phyloP scores from a whole-genome alignment of 2,329 filamentous ascomycete species.

The Monosporascus sp. region DNA sequence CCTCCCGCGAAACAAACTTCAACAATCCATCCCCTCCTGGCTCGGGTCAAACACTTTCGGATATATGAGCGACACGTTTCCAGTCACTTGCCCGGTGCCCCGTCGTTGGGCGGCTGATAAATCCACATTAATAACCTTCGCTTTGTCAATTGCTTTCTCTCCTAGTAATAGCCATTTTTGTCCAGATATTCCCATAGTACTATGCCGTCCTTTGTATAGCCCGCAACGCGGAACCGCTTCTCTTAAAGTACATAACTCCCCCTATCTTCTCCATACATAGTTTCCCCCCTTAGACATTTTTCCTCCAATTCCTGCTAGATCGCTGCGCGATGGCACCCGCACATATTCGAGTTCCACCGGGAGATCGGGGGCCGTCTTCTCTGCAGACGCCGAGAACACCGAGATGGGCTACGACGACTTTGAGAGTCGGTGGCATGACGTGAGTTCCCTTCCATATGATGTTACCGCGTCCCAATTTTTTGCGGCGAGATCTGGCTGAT shows the following conservation, averaged over 20 bases:
- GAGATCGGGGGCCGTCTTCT: constrained; percentile 26
- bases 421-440: constrained; percentile 87
- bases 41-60: neutral
- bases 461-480: neutral
- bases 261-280: constrained; percentile 1
- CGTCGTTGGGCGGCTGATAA: neutral
- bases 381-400: constrained; percentile 36
- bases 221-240: constrained; percentile 1
- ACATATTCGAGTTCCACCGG: constrained; percentile 41
- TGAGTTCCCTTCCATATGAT: constrained; percentile 19
- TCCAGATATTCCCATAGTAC: constrained; percentile 5
- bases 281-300: neutral
- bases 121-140: neutral
- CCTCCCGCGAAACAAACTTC: neutral
- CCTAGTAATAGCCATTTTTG: neutral
- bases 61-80: neutral
- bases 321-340: constrained; percentile 43
- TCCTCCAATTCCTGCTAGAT: neutral
- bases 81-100: neutral
- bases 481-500: neutral
- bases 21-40: neutral
- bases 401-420: constrained; percentile 82
- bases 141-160: neutral
- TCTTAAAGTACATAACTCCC: neutral
- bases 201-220: constrained; percentile 15